phyloP scores from a whole-genome alignment of 768 basidiomycete genomes.

The Tylopilus rubrobrunneus region DNA sequence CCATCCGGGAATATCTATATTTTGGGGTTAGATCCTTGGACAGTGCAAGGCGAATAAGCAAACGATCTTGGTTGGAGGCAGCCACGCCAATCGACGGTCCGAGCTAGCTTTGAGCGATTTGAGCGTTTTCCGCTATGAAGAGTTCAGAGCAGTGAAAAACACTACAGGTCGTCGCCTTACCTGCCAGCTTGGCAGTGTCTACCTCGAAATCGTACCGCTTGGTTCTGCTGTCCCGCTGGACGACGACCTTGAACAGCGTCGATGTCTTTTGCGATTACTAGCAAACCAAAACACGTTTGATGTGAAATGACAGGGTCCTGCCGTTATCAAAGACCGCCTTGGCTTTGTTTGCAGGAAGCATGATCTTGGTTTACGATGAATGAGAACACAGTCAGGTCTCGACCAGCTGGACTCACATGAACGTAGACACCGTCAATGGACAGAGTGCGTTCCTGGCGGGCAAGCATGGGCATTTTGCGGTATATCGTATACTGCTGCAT shows the following conservation, averaged over 20 bases:
- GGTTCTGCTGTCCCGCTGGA: slow-evolving; percentile 67
- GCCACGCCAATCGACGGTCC: slow-evolving; percentile 38
- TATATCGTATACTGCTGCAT: slow-evolving; percentile 84
- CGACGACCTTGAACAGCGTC: slow-evolving; percentile 83
- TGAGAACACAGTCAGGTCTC: slow-evolving; percentile 1
- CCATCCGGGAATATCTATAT: slow-evolving; percentile 86
- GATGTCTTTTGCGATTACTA: slow-evolving; percentile 79
- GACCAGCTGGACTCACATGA: slow-evolving; percentile 49
- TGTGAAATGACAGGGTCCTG: slow-evolving; percentile 90
- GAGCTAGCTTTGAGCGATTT: slow-evolving; percentile 58
- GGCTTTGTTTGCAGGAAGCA: slow-evolving; percentile 76
- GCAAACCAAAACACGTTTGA: slow-evolving; percentile 80
- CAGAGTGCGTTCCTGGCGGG: slow-evolving; percentile 85
- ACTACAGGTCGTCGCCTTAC: slow-evolving; percentile 37
- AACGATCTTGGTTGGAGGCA: not conserved
- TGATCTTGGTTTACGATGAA: slow-evolving; percentile 62
- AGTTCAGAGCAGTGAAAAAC: not conserved
- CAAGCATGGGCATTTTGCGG: slow-evolving; percentile 91
- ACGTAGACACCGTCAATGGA: slow-evolving; percentile 96
- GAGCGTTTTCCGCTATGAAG: slow-evolving; percentile 62
- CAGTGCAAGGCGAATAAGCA: slow-evolving; percentile 56
- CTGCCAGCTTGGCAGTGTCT: slow-evolving; percentile 75
- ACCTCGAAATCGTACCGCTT: slow-evolving; percentile 99
- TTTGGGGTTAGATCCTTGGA: slow-evolving; percentile 66
- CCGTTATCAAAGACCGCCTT: slow-evolving; percentile 85